Evolutionary conservation across 2,329 filamentous ascomycete species (phyloP).

Genomic region (Chrysoporthe cubensis): DNA sequence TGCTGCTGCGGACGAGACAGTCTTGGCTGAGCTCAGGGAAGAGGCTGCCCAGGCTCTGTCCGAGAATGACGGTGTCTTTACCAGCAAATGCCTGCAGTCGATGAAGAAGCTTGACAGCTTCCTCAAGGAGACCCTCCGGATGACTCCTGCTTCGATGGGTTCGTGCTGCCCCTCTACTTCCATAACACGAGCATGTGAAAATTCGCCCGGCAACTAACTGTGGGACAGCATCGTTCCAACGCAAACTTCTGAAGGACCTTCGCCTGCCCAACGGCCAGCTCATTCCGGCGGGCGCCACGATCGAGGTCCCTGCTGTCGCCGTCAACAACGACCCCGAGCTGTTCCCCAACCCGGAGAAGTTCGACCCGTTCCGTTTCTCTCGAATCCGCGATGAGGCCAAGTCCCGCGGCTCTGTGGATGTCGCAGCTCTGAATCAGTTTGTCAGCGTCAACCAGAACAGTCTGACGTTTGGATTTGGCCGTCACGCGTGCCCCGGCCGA

Average conservation of each 20-base stretch:
- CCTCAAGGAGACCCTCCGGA: conserved; percentile 38
- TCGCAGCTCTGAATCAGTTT: conserved; percentile 44
- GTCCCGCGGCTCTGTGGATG: conserved; percentile 35
- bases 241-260: conserved; percentile 54
- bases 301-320: conserved; percentile 45
- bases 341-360: conserved; percentile 43
- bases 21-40: conserved; percentile 53
- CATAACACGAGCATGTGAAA: background rate
- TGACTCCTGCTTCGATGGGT: conserved; percentile 37
- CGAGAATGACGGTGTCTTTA: conserved; percentile 36
- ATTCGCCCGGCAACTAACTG: background rate
- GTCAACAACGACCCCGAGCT: conserved; percentile 43
- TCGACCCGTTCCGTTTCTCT: conserved; percentile 45
- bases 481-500: conserved; percentile 44
- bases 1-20: conserved; percentile 49
- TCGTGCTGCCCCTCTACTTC: conserved; percentile 29
- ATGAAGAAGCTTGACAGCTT: conserved; percentile 41
- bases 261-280: conserved; percentile 58
- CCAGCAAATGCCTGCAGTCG: conserved; percentile 33
- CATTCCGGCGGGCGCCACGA: conserved; percentile 46
- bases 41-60: conserved; percentile 49
- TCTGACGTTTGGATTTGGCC: conserved; percentile 45
- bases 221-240: conserved; percentile 47
- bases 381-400: conserved; percentile 36
- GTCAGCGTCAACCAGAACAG: conserved; percentile 40